These are phyloP conservation scores for Phialocephala subalpina DNA, from an alignment of 2,329 filamentous ascomycete species.

Conservation along the genomic window DNA sequence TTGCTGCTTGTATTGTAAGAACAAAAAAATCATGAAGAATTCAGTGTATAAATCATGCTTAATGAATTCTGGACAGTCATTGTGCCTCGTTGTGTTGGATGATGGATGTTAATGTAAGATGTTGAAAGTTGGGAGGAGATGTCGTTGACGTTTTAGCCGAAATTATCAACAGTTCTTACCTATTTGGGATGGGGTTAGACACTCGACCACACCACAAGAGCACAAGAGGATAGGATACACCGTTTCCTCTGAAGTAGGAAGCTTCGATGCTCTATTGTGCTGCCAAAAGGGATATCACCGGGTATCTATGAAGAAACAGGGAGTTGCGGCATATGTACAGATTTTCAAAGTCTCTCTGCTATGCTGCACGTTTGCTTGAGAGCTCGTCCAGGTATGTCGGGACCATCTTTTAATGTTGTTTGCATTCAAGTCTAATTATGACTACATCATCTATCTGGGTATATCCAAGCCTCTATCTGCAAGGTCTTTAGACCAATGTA, in stretches of 20 bases:
- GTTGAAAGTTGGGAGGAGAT: not conserved
- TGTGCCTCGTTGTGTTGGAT: not conserved
- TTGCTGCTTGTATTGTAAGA: not conserved
- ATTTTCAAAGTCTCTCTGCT: no score
- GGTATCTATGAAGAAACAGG: no score
- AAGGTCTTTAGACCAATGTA: constrained; percentile 1
- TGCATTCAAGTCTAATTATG: constrained; percentile 1
- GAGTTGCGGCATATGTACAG: no score
- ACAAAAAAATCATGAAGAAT: not conserved
- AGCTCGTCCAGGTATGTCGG: no score
- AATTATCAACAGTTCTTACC: not conserved
- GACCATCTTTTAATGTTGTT: not conserved
- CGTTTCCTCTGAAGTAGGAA: no score
- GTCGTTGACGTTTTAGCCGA: not conserved
- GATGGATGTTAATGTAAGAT: not conserved
- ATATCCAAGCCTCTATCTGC: not conserved
- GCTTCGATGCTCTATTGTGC: no score
- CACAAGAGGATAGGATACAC: no score
- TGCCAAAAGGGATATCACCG: no score
- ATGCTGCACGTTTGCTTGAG: no score
- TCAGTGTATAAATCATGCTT: not conserved
- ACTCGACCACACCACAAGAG: no score
- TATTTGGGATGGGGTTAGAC: not conserved
- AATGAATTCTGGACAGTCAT: not conserved
- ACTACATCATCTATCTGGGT: constrained; percentile 2